Conservation (phyloP, 441 rosid genomes). For the Syzygium syzygioides region DNA sequence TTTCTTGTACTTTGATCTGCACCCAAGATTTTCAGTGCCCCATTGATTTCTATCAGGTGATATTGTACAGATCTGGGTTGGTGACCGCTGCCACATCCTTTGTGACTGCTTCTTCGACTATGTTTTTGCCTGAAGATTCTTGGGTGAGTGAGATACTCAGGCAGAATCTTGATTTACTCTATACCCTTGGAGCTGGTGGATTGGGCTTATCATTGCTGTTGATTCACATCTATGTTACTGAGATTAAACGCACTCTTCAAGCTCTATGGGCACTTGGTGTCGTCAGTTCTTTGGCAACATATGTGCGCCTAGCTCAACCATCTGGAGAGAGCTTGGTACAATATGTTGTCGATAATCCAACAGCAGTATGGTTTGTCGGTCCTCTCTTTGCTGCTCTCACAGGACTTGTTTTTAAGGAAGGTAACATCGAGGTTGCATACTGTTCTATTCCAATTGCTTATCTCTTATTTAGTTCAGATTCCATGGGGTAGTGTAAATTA, state of each 20-base stretch:
- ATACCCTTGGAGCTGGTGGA: constrained; percentile 67
- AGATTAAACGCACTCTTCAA: constrained; percentile 92
- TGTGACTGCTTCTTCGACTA: constrained; percentile 67
- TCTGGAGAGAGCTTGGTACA: constrained; percentile 57
- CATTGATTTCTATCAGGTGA: constrained; percentile 44
- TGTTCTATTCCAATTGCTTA: background rate
- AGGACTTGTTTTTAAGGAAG: constrained; percentile 95
- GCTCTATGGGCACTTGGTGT: constrained; percentile 88
- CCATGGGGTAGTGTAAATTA: background rate
- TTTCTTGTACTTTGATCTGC: background rate
- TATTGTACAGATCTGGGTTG: constrained; percentile 75
- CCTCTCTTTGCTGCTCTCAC: constrained; percentile 89
- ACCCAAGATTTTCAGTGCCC: background rate
- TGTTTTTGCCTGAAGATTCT: constrained; percentile 53
- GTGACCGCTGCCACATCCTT: constrained; percentile 80
- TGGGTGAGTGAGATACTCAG: constrained; percentile 35
- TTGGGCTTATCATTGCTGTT: constrained; percentile 65
- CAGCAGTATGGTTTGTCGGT: constrained; percentile 84
- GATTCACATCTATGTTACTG: constrained; percentile 86
- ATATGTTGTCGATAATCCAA: constrained; percentile 53
- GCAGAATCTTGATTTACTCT: constrained; percentile 64
- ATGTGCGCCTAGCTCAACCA: constrained; percentile 58
- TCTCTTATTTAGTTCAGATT: background rate
- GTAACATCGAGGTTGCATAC: constrained; percentile 18
- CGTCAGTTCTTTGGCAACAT: constrained; percentile 61